phyloP scores from a whole-genome alignment of 768 basidiomycete genomes.

The Chlorophyllum brunneum region DNA sequence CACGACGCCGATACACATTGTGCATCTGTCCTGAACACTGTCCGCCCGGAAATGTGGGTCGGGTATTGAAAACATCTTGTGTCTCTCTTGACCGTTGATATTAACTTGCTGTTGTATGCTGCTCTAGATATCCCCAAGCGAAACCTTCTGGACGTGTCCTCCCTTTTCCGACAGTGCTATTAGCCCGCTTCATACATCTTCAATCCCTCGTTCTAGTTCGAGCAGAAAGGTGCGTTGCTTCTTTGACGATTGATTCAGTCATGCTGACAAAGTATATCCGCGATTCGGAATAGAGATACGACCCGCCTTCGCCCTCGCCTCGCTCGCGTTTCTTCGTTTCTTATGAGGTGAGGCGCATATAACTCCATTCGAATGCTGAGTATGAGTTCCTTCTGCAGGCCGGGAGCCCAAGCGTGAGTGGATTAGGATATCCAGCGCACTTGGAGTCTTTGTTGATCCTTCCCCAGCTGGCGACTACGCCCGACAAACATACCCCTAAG shows the following conservation, averaged over 20 bases:
- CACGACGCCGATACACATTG: background rate
- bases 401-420: background rate
- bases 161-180: background rate
- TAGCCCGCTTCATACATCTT: background rate
- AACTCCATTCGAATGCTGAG: background rate
- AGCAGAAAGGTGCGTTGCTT: background rate
- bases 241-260: background rate
- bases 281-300: background rate
- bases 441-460: too few relatives aligned
- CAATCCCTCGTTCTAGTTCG: background rate
- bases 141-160: constrained; percentile 1
- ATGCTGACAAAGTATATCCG: background rate
- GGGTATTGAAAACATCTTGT: background rate
- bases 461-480: too few relatives aligned
- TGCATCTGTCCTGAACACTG: constrained; percentile 7
- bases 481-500: too few relatives aligned
- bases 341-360: constrained; percentile 8
- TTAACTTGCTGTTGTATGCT: background rate
- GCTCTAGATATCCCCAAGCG: background rate
- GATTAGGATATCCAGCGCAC: too few relatives aligned
- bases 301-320: background rate
- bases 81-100: background rate
- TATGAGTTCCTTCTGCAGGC: background rate
- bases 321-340: background rate
- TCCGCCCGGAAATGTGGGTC: constrained; percentile 1